phyloP scores from a whole-genome alignment of 208 protist genomes.

The Crithidia thermophila region DNA sequence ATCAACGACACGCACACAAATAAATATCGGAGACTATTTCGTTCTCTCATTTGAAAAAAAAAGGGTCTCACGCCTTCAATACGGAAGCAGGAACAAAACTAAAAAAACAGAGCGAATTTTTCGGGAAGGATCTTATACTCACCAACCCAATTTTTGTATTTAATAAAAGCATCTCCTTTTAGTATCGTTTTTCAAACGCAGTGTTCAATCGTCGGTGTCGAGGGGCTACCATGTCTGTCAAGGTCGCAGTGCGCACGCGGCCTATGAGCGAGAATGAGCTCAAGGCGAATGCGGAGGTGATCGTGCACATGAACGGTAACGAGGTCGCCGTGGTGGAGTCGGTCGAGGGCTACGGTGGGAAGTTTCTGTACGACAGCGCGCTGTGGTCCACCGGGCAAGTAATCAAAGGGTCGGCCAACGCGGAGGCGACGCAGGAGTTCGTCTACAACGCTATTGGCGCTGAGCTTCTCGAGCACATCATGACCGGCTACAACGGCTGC shows the following conservation, averaged over 20 bases:
- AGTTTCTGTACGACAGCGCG: conserved; percentile 74
- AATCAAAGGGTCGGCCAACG: conserved; percentile 39
- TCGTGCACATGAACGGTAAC: conserved; percentile 75
- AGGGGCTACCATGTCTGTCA: conserved; percentile 74
- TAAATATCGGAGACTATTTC: not conserved
- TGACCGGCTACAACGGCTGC: conserved; percentile 88
- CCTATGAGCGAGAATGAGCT: conserved; percentile 67
- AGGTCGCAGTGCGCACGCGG: conserved; percentile 75
- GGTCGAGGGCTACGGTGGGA: conserved; percentile 37
- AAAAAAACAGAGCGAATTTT: no score
- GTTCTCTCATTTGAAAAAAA: no score
- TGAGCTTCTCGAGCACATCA: conserved; percentile 57
- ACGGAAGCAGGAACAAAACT: no score
- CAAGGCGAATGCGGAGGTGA: conserved; percentile 39
- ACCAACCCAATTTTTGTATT: no score
- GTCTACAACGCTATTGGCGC: conserved; percentile 68
- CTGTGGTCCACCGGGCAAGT: conserved; percentile 59
- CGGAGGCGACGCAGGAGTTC: conserved; percentile 55
- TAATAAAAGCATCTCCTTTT: no score
- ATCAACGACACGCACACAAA: no score
- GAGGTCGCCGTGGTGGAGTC: conserved; percentile 51
- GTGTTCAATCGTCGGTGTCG: no score
- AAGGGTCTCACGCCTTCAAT: no score
- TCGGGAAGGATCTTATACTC: not conserved
- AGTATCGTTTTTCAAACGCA: no score